phyloP scores from a whole-genome alignment of 495 filamentous ascomycete genomes.

The Xylaria intraflava region DNA sequence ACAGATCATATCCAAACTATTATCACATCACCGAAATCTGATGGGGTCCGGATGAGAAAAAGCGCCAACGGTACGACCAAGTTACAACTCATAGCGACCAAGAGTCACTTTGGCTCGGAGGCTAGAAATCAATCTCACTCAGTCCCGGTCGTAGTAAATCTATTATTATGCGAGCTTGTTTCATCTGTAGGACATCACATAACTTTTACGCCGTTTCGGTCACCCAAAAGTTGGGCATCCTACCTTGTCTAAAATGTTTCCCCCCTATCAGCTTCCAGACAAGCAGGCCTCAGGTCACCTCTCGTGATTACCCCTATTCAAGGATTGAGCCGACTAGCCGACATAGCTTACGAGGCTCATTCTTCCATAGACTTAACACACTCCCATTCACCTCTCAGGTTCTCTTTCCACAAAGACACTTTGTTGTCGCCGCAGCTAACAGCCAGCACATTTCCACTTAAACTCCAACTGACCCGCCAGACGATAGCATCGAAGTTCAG shows the following conservation, averaged over 20 bases:
- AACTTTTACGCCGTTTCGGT: background rate
- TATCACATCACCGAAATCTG: too few relatives aligned
- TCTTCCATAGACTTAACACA: conserved; percentile 95
- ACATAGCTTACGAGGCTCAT: conserved; percentile 33
- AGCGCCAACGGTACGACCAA: too few relatives aligned
- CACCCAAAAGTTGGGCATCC: background rate
- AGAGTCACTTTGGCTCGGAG: too few relatives aligned
- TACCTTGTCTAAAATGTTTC: background rate
- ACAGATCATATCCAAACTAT: too few relatives aligned
- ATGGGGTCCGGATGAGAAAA: too few relatives aligned
- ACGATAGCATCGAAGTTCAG: conserved; percentile 81
- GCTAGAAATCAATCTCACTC: background rate
- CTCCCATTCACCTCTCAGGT: conserved; percentile 78
- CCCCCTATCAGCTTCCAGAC: background rate
- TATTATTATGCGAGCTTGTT: conserved; percentile 4
- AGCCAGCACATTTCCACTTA: conserved; percentile 94
- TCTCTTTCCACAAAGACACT: conserved; percentile 85
- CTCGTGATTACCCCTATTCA: conserved; percentile 6
- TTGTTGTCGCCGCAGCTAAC: conserved; percentile 94
- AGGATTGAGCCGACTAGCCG: background rate
- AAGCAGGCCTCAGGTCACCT: background rate
- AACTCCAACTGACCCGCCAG: conserved; percentile 96
- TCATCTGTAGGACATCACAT: background rate
- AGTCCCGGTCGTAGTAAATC: background rate
- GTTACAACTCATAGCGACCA: too few relatives aligned